These are phyloP conservation scores for Chenopodium formosanum DNA, from an alignment of 148 eudicot species.

Conservation along the genomic window DNA sequence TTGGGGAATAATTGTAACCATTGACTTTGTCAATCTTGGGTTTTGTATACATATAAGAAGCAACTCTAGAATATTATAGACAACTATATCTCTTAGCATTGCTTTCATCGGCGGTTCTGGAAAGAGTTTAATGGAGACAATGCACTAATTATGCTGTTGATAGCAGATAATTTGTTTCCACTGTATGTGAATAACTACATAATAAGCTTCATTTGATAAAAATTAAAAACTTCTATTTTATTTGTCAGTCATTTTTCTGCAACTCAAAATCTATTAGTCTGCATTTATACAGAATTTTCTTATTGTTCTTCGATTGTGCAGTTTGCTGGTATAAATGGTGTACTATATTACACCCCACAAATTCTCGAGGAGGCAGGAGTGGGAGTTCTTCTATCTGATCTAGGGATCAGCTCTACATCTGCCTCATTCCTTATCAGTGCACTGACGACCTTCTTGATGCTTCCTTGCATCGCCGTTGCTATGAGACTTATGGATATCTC, in stretches of 20 bases:
- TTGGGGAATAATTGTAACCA: background rate
- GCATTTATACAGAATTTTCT: background rate
- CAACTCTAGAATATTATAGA: background rate
- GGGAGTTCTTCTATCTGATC: slow-evolving; percentile 52
- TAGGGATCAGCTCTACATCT: slow-evolving; percentile 61
- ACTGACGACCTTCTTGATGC: slow-evolving; percentile 68
- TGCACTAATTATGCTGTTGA: background rate
- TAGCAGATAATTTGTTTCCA: background rate
- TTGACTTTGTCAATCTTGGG: background rate
- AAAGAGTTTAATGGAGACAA: background rate
- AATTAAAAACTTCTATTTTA: too few relatives aligned
- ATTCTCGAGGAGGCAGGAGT: slow-evolving; percentile 80
- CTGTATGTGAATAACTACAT: background rate
- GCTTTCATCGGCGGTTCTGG: background rate
- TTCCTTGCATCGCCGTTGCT: slow-evolving; percentile 68
- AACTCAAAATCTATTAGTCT: background rate
- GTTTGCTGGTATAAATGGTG: slow-evolving; percentile 80
- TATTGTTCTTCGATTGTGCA: slow-evolving; percentile 29
- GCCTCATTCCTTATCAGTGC: slow-evolving; percentile 76
- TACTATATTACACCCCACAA: slow-evolving; percentile 76
- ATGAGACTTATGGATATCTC: slow-evolving; percentile 79
- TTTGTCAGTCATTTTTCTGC: background rate
- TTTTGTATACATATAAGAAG: too few relatives aligned
- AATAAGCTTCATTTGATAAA: background rate
- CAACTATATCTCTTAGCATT: background rate